Conservation (phyloP, 1,284 basidiomycete genomes). For the Laetiporus sulphureus region DNA sequence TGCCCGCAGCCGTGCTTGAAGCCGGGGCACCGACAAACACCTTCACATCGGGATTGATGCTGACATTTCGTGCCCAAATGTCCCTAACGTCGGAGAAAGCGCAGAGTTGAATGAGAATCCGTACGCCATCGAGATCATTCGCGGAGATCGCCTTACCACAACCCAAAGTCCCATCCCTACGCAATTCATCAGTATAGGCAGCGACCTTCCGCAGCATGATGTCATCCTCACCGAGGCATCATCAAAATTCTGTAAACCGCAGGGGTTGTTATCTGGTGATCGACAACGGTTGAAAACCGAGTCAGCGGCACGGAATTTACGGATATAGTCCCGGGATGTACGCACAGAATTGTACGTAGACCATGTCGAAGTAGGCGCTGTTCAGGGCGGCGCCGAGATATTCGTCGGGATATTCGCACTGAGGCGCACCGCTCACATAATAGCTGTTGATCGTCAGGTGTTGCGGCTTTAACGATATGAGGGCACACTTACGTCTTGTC, state of each 20-base stretch:
- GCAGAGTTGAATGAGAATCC: background rate
- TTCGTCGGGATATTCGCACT: constrained; percentile 49
- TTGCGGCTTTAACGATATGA: background rate
- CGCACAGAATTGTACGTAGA: constrained; percentile 47
- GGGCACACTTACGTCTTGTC: constrained; percentile 42
- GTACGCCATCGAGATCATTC: background rate
- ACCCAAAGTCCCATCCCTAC: constrained; percentile 47
- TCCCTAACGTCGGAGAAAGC: constrained; percentile 34
- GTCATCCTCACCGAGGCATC: constrained; percentile 30
- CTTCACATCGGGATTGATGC: constrained; percentile 53
- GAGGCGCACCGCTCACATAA: constrained; percentile 54
- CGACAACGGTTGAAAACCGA: no score
- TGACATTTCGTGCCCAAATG: constrained; percentile 48
- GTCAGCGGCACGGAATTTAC: background rate
- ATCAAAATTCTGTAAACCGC: constrained; percentile 37
- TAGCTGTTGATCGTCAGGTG: constrained; percentile 33
- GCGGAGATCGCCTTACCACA: constrained; percentile 32
- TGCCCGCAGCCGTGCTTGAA: constrained; percentile 48
- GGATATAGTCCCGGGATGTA: background rate
- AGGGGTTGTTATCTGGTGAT: constrained; percentile 49
- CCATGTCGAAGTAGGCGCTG: constrained; percentile 45
- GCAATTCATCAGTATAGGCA: no score
- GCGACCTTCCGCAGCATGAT: no score
- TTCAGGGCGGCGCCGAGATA: constrained; percentile 46
- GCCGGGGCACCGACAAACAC: constrained; percentile 57